Evolutionary conservation across 192 early-diverging fungal species (phyloP), one percentile per base, ranked within the genome.

Genomic region (Entomortierella beljakovae): DNA sequence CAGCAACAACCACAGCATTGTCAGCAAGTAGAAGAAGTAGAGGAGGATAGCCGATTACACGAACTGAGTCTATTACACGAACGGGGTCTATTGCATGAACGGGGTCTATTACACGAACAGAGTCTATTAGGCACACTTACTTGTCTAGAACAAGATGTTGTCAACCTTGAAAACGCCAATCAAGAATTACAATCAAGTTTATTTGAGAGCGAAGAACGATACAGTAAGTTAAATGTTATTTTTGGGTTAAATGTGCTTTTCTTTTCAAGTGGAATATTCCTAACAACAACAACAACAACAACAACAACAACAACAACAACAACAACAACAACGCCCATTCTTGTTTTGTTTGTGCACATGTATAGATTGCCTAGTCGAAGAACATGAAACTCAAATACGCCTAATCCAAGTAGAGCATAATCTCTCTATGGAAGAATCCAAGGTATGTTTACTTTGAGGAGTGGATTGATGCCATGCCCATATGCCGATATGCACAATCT

Each of bases 141-240:
- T 11, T 53, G 23, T n/a, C 23, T 57, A 23, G 64, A 66, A 20
- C 34, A 66, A 26, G 52, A 66, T 6, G 37, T 66, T 3, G 52
- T 20, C 20, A 28, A 56, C 10, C 26, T 66, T 2, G 35, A 31
- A 9, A 29, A 22, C 8, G 53, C 37, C 3, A 66, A 42, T 32
- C 23, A 20, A 9, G 53, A 54, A 18, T 6, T 66, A 1, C 52
- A 66, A 22, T 5, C 40, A 2, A 23, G 23, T 8, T 28, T 66
- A 13, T 35, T 20, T 23, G 51, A 56, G 6, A 54, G 51, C 31
- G 38, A 54, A 18, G 37, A 66, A 18, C 23, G 26, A 43, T 35
- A 31, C 5, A 53, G 64, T 66, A 66, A 32, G 28, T 50, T 40
- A 37, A n/a, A n/a, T n/a, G n/a, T n/a, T n/a, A n/a, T n/a, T n/a